Percentiles rank a stretch among this genome's conserved stretches.
Conservation (phyloP, 228 moss, liverwort and hornwort genomes). For the Sphagnum magellanicum region DNA sequence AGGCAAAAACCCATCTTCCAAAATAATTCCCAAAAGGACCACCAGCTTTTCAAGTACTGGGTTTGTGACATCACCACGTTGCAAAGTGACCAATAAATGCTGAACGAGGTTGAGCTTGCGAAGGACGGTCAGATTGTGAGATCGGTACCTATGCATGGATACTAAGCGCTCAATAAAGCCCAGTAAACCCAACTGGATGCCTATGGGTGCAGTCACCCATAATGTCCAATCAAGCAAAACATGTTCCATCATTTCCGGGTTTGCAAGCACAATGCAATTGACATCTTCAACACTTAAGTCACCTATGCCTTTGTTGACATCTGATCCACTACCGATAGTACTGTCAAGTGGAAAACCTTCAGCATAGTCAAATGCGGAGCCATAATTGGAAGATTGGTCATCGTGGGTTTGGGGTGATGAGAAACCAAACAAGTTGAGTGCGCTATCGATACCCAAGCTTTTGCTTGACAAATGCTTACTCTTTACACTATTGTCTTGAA, state of each 20-base stretch:
- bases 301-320: conserved; percentile 29
- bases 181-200: conserved; percentile 75
- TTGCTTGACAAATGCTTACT: conserved; percentile 34
- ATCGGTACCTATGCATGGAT: conserved; percentile 91
- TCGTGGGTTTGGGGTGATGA: conserved; percentile 40
- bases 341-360: conserved; percentile 54
- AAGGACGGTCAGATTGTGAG: conserved; percentile 82
- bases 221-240: conserved; percentile 97
- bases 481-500: conserved; percentile 8
- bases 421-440: conserved; percentile 50
- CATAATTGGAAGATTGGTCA: conserved; percentile 69
- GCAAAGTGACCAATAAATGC: conserved; percentile 89
- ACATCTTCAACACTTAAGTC: conserved; percentile 48
- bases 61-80: conserved; percentile 81
- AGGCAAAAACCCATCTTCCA: conserved; percentile 92
- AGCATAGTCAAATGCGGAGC: conserved; percentile 64
- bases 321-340: conserved; percentile 36
- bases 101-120: conserved; percentile 87
- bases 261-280: conserved; percentile 80
- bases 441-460: conserved; percentile 43
- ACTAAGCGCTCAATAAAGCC: conserved; percentile 87
- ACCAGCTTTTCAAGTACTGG: conserved; percentile 82
- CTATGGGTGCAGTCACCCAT: conserved; percentile 85
- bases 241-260: conserved; percentile 99
- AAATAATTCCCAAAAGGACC: conserved; percentile 78